These are phyloP conservation scores for Colletotrichum limetticola DNA, from an alignment of 2,329 filamentous ascomycete genomes.

Conservation along the genomic window DNA sequence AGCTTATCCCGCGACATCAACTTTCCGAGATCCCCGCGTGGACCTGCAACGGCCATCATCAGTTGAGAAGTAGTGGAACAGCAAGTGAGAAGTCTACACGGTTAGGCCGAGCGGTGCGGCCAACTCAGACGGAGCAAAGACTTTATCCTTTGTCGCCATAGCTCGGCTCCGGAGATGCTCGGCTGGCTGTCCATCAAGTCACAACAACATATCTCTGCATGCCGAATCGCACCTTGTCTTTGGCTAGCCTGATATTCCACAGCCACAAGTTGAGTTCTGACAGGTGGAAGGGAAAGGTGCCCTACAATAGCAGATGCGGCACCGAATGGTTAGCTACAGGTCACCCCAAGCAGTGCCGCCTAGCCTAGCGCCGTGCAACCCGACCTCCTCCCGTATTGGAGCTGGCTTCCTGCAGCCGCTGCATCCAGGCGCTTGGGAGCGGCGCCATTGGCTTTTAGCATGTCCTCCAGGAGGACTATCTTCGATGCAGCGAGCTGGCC, in stretches of 20 bases:
- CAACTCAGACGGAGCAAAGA: not conserved
- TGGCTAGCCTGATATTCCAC: slow-evolving; percentile 19
- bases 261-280: slow-evolving; percentile 25
- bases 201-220: not conserved
- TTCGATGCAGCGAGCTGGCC: not conserved
- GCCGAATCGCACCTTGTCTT: slow-evolving; percentile 4
- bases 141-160: not conserved
- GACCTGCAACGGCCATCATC: not conserved
- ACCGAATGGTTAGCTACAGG: slow-evolving; percentile 6
- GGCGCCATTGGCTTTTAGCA: slow-evolving; percentile 4
- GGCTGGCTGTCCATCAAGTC: not conserved
- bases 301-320: slow-evolving; percentile 11
- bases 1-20: slow-evolving; percentile 6
- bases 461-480: not conserved
- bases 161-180: slow-evolving; percentile 20
- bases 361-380: slow-evolving; percentile 31
- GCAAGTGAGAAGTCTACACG: slow-evolving; percentile 2
- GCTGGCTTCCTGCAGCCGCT: slow-evolving; percentile 21
- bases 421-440: slow-evolving; percentile 11
- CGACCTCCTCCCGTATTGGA: slow-evolving; percentile 31
- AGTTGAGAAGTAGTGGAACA: not conserved
- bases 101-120: slow-evolving; percentile 29
- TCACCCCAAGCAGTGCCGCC: slow-evolving; percentile 15
- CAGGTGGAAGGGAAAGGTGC: slow-evolving; percentile 10
- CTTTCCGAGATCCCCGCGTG: slow-evolving; percentile 3